Percentiles rank a stretch among this genome's conserved stretches.
These are phyloP conservation scores for Knufia petricola DNA, from an alignment of 2,329 filamentous ascomycete genomes.

Conservation along the genomic window DNA sequence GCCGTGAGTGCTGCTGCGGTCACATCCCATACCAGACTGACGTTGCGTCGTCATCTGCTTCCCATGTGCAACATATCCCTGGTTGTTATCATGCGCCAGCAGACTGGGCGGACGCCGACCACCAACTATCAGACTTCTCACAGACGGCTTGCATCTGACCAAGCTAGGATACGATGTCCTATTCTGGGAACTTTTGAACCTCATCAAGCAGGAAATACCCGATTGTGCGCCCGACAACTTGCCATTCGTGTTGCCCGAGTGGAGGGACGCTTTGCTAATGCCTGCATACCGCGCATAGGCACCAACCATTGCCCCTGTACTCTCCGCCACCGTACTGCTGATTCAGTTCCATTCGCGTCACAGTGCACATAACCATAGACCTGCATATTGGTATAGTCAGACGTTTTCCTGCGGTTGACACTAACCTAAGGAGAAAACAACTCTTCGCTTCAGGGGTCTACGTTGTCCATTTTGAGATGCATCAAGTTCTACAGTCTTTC, in stretches of 20 bases:
- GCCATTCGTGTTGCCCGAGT: conserved; percentile 45
- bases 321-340: too few relatives aligned
- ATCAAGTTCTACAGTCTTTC: too few relatives aligned
- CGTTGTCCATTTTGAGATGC: too few relatives aligned
- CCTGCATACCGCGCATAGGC: not conserved
- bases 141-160: conserved; percentile 48
- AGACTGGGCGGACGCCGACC: not conserved
- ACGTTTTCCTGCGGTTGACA: too few relatives aligned
- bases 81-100: not conserved
- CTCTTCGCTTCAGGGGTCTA: too few relatives aligned
- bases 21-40: conserved; percentile 28
- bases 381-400: too few relatives aligned
- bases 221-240: conserved; percentile 45
- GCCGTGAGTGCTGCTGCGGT: conserved; percentile 47
- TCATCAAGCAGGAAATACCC: conserved; percentile 44
- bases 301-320: too few relatives aligned
- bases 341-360: too few relatives aligned
- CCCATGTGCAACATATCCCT: conserved; percentile 34
- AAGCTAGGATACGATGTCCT: conserved; percentile 47
- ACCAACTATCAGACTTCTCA: conserved; percentile 15
- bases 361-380: too few relatives aligned
- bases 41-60: conserved; percentile 44
- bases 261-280: conserved; percentile 25
- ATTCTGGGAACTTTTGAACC: conserved; percentile 43
- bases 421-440: too few relatives aligned